A percentile compares a stretch with the other conserved stretches of the same genome.
Evolutionary conservation across 192 early-diverging fungal genomes (phyloP).

Genomic region (Linnemannia hyalina): DNA sequence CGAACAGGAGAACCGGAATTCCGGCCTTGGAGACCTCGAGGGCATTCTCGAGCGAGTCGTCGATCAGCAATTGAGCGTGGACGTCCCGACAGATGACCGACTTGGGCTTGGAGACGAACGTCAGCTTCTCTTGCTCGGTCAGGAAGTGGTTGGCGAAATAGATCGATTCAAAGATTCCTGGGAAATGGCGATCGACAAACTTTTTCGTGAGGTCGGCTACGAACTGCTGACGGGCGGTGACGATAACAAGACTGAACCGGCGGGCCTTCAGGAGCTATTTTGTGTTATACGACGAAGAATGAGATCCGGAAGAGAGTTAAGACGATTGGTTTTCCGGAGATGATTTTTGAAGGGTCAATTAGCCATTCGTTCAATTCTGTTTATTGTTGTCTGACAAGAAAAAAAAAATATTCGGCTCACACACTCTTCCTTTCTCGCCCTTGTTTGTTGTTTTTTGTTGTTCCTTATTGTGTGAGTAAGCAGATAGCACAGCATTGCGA

Average conservation of each 20-base stretch:
- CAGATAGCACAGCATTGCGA: not conserved
- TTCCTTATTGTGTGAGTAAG: not conserved
- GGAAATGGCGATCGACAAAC: conserved; percentile 69
- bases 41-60: conserved; percentile 67
- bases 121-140: conserved; percentile 63
- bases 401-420: not conserved
- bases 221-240: conserved; percentile 72
- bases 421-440: not conserved
- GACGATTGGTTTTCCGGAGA: conserved; percentile 1
- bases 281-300: not conserved
- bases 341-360: not conserved
- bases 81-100: conserved; percentile 69
- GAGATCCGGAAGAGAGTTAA: not conserved
- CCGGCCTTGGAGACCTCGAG: conserved; percentile 65
- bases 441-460: not conserved
- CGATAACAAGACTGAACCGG: conserved; percentile 66
- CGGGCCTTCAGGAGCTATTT: conserved; percentile 61
- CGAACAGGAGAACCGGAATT: conserved; percentile 68
- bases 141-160: conserved; percentile 72
- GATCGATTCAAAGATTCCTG: conserved; percentile 73
- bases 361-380: conserved; percentile 3
- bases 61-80: conserved; percentile 68
- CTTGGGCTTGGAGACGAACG: conserved; percentile 68
- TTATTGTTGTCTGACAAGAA: not conserved
- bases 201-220: conserved; percentile 67